These are phyloP conservation scores for Sherardia arvensis DNA, from an alignment of 257 asterid species.

Conservation along the genomic window DNA sequence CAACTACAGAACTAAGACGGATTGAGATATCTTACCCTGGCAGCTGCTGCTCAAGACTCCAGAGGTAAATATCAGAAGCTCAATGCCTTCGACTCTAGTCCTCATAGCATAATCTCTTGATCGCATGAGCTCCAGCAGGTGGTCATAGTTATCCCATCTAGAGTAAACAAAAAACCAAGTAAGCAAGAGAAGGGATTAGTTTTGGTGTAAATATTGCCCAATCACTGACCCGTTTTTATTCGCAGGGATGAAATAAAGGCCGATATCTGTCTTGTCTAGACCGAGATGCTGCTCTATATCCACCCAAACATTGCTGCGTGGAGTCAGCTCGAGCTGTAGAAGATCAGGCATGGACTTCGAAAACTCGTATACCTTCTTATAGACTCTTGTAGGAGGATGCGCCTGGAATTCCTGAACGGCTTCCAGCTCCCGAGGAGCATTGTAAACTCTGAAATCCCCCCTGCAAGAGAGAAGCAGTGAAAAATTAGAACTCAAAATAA, in stretches of 20 bases:
- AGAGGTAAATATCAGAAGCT: slow-evolving; percentile 59
- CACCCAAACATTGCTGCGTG: slow-evolving; percentile 26
- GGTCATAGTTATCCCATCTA: slow-evolving; percentile 36
- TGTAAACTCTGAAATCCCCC: slow-evolving; percentile 44
- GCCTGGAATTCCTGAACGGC: slow-evolving; percentile 33
- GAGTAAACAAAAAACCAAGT: background rate
- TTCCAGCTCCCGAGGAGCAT: slow-evolving; percentile 7
- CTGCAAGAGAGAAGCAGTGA: slow-evolving; percentile 20
- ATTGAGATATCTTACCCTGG: slow-evolving; percentile 37
- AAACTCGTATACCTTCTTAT: slow-evolving; percentile 33
- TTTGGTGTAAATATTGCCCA: background rate
- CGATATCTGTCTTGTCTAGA: slow-evolving; percentile 45
- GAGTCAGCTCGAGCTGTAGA: slow-evolving; percentile 44
- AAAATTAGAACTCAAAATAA: slow-evolving; percentile 1
- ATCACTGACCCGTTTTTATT: slow-evolving; percentile 32
- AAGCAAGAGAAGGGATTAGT: background rate
- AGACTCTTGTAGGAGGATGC: slow-evolving; percentile 43
- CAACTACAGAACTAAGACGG: background rate
- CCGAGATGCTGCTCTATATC: slow-evolving; percentile 24
- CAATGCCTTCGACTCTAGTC: slow-evolving; percentile 38
- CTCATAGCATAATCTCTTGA: slow-evolving; percentile 37
- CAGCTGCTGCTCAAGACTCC: slow-evolving; percentile 31
- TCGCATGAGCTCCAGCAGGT: slow-evolving; percentile 34
- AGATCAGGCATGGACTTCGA: slow-evolving; percentile 45
- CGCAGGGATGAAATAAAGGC: slow-evolving; percentile 52